Percentiles rank a stretch among this genome's conserved stretches.
These are phyloP conservation scores for Silene latifolia DNA, from an alignment of 148 eudicot genomes.

Conservation along the genomic window DNA sequence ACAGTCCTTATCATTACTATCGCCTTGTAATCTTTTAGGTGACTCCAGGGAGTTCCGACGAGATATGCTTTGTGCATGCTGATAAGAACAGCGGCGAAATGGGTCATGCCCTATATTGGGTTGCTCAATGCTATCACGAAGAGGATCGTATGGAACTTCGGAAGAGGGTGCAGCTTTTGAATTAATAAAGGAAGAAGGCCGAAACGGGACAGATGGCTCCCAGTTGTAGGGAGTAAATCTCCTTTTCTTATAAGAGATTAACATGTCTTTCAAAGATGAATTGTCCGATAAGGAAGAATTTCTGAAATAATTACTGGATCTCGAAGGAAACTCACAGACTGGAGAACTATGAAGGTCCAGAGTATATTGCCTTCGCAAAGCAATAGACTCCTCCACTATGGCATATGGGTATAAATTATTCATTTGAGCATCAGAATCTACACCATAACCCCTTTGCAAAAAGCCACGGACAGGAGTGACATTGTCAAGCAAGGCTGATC, in stretches of 20 bases:
- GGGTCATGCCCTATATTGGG: conserved; percentile 31
- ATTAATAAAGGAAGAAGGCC: conserved; percentile 47
- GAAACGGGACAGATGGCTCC: conserved; percentile 87
- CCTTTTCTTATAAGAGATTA: conserved; percentile 27
- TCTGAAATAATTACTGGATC: conserved; percentile 22
- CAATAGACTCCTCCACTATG: conserved; percentile 36
- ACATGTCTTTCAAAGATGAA: conserved; percentile 33
- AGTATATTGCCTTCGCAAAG: conserved; percentile 29
- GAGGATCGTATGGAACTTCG: conserved; percentile 54
- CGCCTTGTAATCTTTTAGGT: conserved; percentile 16
- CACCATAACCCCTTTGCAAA: conserved; percentile 23
- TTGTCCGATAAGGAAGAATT: conserved; percentile 32
- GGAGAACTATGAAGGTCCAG: conserved; percentile 28
- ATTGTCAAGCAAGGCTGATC: conserved; percentile 22
- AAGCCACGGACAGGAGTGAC: conserved; percentile 19
- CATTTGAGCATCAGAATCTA: conserved; percentile 21
- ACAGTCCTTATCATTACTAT: conserved; percentile 30
- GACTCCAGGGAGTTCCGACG: conserved; percentile 28
- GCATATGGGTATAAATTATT: conserved; percentile 25
- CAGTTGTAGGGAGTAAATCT: conserved; percentile 51
- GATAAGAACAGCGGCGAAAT: conserved; percentile 34
- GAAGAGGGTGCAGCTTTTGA: conserved; percentile 42
- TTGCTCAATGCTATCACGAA: conserved; percentile 64
- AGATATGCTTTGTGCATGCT: conserved; percentile 20
- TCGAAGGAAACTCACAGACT: conserved; percentile 16